Evolutionary conservation across 1,139 yeast species (phyloP).

Genomic region (Yamadazyma kanchanaburiensis): DNA sequence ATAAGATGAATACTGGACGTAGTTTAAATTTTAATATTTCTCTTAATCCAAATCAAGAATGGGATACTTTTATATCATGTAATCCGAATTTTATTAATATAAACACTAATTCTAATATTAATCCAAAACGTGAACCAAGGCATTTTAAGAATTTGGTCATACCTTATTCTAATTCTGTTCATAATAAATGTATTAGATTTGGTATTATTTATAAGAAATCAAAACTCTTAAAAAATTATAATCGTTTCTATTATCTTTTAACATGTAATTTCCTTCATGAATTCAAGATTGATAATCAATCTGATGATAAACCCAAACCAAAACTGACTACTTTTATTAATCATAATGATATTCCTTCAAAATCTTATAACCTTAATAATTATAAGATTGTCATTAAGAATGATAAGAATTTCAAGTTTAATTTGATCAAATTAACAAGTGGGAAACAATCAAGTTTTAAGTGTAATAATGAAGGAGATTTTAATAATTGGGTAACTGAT

Average conservation of each 20-base stretch:
- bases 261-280: constrained; percentile 47
- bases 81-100: constrained; percentile 37
- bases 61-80: constrained; percentile 39
- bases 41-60: constrained; percentile 23
- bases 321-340: constrained; percentile 42
- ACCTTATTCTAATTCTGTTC: constrained; percentile 39
- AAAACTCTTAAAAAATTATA: constrained; percentile 40
- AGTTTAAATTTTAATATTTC: constrained; percentile 17
- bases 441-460: constrained; percentile 37
- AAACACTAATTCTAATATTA: constrained; percentile 21
- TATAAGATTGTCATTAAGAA: constrained; percentile 31
- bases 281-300: constrained; percentile 28
- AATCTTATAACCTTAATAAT: constrained; percentile 44
- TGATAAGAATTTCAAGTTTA: constrained; percentile 33
- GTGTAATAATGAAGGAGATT: constrained; percentile 31
- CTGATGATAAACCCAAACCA: constrained; percentile 21
- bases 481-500: constrained; percentile 35
- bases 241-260: constrained; percentile 35
- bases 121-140: constrained; percentile 30
- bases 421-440: constrained; percentile 24
- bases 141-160: constrained; percentile 25
- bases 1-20: constrained; percentile 15
- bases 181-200: constrained; percentile 43
- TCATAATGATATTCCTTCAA: constrained; percentile 38
- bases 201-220: constrained; percentile 44